phyloP scores from a whole-genome alignment of 2,329 filamentous ascomycete genomes.

The Cladosporium phlei region DNA sequence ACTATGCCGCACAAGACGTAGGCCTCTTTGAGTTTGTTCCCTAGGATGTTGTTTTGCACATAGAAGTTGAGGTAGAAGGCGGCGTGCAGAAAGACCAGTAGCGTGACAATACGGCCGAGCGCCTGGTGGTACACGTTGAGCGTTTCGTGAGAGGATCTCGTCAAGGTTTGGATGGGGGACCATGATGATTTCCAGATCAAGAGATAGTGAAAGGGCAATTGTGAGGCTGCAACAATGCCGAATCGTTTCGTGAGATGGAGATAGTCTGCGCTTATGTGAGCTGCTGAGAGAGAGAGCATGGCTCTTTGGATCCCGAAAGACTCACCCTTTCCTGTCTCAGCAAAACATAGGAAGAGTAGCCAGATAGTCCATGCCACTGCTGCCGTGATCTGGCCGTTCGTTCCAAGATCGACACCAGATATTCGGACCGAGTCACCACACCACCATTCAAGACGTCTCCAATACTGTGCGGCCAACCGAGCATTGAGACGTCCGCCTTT shows the following conservation, averaged over 20 bases:
- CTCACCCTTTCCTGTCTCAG: conserved; percentile 51
- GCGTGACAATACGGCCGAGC: conserved; percentile 50
- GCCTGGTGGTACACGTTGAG: conserved; percentile 56
- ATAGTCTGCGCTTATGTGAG: conserved; percentile 47
- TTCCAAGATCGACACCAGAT: conserved; percentile 40
- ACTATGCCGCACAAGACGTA: conserved; percentile 55
- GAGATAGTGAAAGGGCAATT: conserved; percentile 56
- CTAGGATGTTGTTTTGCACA: conserved; percentile 45
- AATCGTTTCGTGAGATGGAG: conserved; percentile 60
- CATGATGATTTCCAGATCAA: conserved; percentile 50
- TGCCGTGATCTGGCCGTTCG: conserved; percentile 47
- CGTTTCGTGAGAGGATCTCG: conserved; percentile 50
- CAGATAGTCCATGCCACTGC: conserved; percentile 48
- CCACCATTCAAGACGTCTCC: conserved; percentile 34
- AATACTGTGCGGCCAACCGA: conserved; percentile 6
- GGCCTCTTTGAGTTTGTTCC: conserved; percentile 50
- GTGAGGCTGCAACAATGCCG: conserved; percentile 55
- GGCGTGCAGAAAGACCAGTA: conserved; percentile 50
- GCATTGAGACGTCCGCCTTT: not conserved
- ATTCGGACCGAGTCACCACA: conserved; percentile 20
- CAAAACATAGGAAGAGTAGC: conserved; percentile 48
- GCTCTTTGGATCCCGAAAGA: too few species aligned
- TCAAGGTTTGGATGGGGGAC: conserved; percentile 48
- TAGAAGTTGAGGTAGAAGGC: conserved; percentile 56
- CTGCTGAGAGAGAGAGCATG: not conserved